Conservation (phyloP, 75 land plant genomes). For the Sequoia sempervirens region DNA sequence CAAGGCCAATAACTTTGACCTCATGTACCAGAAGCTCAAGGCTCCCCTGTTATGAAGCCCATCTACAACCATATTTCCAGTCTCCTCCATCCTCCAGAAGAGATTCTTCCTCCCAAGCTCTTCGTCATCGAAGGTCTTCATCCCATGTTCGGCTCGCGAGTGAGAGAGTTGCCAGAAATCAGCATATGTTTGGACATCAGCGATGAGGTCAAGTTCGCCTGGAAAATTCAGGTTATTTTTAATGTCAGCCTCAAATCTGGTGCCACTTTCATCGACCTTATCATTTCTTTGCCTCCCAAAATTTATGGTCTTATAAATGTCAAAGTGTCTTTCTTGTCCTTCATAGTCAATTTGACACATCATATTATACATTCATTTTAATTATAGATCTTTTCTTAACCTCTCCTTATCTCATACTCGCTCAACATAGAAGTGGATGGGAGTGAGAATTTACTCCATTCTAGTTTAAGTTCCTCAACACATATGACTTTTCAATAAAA, state of each 20-base stretch:
- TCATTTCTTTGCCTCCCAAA: too few species aligned
- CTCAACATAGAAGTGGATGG: too few species aligned
- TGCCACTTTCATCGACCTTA: too few species aligned
- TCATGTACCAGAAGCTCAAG: conserved; percentile 99
- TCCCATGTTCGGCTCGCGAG: conserved; percentile 84
- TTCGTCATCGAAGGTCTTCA: conserved; percentile 95
- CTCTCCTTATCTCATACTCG: too few species aligned
- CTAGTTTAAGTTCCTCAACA: too few species aligned
- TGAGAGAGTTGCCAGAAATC: conserved; percentile 89
- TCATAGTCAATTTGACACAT: too few species aligned
- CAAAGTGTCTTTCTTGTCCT: too few species aligned
- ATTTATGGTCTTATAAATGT: too few species aligned
- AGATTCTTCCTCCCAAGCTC: conserved; percentile 86
- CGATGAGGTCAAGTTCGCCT: conserved; percentile 92
- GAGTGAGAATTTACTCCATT: too few species aligned
- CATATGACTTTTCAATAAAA: too few species aligned
- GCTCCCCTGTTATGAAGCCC: conserved; percentile 83
- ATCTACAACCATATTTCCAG: conserved; percentile 95
- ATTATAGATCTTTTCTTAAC: too few species aligned
- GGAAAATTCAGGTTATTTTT: conserved; percentile 85
- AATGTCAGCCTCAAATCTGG: background rate
- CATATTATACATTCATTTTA: too few species aligned
- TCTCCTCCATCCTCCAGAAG: conserved; percentile 82
- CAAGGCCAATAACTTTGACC: conserved; percentile 86
- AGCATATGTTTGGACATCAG: conserved; percentile 97